Base-by-base conservation (phyloP, 345 rosid species). In the Ceriops tagal region DNA sequence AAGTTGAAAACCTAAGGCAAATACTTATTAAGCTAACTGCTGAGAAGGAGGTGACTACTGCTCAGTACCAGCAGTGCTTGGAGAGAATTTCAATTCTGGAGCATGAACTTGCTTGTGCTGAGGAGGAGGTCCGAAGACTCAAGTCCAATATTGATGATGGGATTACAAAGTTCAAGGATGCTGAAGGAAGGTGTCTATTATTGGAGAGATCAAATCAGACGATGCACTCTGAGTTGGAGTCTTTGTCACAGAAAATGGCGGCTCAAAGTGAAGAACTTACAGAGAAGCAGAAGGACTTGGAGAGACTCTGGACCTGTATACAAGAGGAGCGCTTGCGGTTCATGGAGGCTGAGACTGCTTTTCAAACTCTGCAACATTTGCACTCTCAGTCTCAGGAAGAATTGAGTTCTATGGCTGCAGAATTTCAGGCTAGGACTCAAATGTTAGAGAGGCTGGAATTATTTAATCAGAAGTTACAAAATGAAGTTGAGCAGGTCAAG, bases 341-440 rank as follows among this genome's bases (percentile, higher is more conserved):
- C 51, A 24, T 88, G 77, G 97, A 95, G 83, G 99, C 99, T 61
- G 99, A 95, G 76, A 95, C 99, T 10, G 97, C 99, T 64, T 95
- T 95, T 80, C 99, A 95, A 78, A 90, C 99, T 57, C 74, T 95
- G 80, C 99, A 90, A 74, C 89, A 92, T 74, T 76, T 95, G 78
- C 96, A 92, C 78, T 87, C 99, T 78, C 96, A 89, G 67, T 92
- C 99, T 74, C 97, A 88, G 83, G 97, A 92, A 75, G 99, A 95
- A 75, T 83, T 95, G 67, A 92, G 82, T 78, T 80, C 91, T 76
- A 80, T 90, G 73, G 88, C 83, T 24, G 71, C 68, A 20, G 96
- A 87, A 71, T 83, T 95, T 62, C 87, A 86, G 73, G 85, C 71
- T 63, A 84, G 85, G 77, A 66, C 81, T 73, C 87, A 84, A 49